phyloP scores from a whole-genome alignment of 176 grass and related monocot genomes.

The Pontederia crassipes region DNA sequence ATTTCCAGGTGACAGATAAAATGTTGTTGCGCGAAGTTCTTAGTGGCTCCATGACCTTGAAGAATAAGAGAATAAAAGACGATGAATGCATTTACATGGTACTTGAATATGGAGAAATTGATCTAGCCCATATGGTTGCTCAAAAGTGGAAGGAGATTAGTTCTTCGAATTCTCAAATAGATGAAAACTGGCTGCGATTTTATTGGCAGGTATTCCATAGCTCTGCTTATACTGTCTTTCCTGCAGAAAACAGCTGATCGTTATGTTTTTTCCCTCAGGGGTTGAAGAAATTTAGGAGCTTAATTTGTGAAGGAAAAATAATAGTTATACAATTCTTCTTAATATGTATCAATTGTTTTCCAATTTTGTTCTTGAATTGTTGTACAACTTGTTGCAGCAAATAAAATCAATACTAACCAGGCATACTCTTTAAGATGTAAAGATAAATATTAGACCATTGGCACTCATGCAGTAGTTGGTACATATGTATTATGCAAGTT shows the following conservation, averaged over 20 bases:
- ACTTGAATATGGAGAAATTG: constrained; percentile 95
- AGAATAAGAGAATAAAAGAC: constrained; percentile 71
- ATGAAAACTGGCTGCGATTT: constrained; percentile 99
- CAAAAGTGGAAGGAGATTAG: constrained; percentile 71
- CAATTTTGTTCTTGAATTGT: no score
- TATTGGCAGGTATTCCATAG: constrained; percentile 78
- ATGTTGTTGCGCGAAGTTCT: constrained; percentile 49
- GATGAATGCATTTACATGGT: constrained; percentile 93
- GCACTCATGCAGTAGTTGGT: no score
- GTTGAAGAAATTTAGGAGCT: background rate
- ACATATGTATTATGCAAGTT: no score
- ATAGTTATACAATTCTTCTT: no score
- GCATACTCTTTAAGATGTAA: no score
- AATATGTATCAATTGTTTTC: no score
- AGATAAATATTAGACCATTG: no score
- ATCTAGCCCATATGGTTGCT: constrained; percentile 86
- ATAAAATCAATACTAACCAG: no score
- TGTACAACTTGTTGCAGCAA: no score
- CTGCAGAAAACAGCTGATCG: no score
- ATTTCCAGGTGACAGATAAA: constrained; percentile 83
- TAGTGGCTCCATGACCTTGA: constrained; percentile 21
- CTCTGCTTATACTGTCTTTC: constrained; percentile 1
- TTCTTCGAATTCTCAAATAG: constrained; percentile 37
- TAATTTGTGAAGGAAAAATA: background rate
- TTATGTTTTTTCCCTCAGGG: background rate